These are phyloP conservation scores for Ustilago vetiveriae DNA, from an alignment of 1,284 basidiomycete species.

Conservation along the genomic window DNA sequence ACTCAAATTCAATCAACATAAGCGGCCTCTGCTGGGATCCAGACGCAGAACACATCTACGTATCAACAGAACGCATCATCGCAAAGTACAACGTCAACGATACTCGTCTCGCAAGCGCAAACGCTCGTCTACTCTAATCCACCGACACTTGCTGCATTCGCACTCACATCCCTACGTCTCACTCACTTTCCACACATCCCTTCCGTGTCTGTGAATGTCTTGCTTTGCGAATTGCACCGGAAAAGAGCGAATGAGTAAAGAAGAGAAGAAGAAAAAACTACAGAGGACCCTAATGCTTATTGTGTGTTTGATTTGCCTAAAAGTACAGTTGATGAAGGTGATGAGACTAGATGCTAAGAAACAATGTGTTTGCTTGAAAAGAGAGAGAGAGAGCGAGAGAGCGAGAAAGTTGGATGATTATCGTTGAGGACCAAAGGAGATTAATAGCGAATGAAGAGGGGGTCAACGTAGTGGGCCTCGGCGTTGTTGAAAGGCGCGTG, in stretches of 20 bases:
- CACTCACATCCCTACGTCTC: background rate
- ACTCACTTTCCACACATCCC: background rate
- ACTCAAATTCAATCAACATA: slow-evolving; percentile 32
- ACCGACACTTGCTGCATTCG: background rate
- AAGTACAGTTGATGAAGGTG: slow-evolving; percentile 3
- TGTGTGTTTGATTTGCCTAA: slow-evolving; percentile 3
- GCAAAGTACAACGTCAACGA: slow-evolving; percentile 38
- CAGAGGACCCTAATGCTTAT: background rate
- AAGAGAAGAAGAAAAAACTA: slow-evolving; percentile 5
- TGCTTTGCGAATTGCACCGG: background rate
- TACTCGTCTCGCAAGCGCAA: slow-evolving; percentile 7
- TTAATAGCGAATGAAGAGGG: slow-evolving; percentile 45
- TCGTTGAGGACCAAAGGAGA: background rate
- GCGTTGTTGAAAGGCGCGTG: slow-evolving; percentile 54
- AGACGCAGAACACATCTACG: slow-evolving; percentile 40
- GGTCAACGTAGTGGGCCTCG: slow-evolving; percentile 42
- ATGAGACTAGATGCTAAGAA: background rate
- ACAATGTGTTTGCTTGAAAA: background rate
- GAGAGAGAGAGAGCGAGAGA: background rate
- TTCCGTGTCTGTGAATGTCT: no score
- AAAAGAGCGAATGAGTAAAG: background rate
- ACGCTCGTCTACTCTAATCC: slow-evolving; percentile 14
- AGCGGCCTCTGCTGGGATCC: slow-evolving; percentile 55
- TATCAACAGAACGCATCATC: slow-evolving; percentile 39
- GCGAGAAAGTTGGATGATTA: background rate